Evolutionary conservation across 805 yeast genomes (phyloP).

Genomic region (Hanseniaspora mollemarum): DNA sequence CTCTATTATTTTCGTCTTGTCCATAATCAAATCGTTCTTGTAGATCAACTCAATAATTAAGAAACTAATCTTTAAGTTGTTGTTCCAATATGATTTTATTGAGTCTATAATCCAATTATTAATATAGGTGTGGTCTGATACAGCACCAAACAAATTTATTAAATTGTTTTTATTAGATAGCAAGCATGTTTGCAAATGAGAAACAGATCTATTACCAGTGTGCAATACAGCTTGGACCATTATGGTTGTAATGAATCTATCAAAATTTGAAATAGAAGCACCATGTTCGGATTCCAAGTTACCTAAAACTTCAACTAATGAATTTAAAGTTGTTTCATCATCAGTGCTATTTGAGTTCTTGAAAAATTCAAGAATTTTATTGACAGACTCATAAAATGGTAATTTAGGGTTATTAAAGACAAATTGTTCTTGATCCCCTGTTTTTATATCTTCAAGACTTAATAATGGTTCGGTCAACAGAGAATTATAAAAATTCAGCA

Average conservation of each 20-base stretch:
- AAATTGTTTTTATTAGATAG: conserved; percentile 33
- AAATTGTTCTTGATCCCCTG: conserved; percentile 25
- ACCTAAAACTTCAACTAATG: conserved; percentile 25
- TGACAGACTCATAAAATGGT: conserved; percentile 31
- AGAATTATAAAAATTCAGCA: conserved; percentile 32
- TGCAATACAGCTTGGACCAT: conserved; percentile 62
- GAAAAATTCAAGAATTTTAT: conserved; percentile 31
- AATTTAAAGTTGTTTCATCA: conserved; percentile 27
- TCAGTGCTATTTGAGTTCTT: conserved; percentile 24
- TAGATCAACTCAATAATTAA: conserved; percentile 45
- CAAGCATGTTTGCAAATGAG: conserved; percentile 55
- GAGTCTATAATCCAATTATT: conserved; percentile 42
- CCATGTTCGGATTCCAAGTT: conserved; percentile 27
- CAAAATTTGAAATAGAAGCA: conserved; percentile 29
- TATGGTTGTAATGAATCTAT: conserved; percentile 44
- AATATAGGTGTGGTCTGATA: conserved; percentile 27
- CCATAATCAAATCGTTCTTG: conserved; percentile 35
- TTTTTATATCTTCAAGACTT: not conserved
- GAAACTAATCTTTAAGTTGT: conserved; percentile 53
- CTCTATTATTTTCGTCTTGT: conserved; percentile 32
- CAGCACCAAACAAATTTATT: conserved; percentile 25
- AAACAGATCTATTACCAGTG: conserved; percentile 79
- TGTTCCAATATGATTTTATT: conserved; percentile 53
- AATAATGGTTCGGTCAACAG: conserved; percentile 21
- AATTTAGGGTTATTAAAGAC: conserved; percentile 32